Evolutionary conservation across 208 protist species (phyloP).

Genomic region (Trypanosoma melophagium): DNA sequence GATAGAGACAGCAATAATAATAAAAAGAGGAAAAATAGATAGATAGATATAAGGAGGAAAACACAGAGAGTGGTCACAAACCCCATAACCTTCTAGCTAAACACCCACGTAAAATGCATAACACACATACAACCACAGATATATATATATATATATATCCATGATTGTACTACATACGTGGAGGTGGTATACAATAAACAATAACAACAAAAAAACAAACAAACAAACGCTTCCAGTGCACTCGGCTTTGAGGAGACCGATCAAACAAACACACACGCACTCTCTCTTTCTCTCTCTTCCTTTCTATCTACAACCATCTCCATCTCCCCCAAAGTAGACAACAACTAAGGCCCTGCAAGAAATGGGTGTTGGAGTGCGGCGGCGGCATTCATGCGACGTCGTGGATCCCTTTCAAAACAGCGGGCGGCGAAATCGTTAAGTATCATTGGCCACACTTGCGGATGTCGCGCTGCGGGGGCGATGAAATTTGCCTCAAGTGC

Average conservation of each 20-base stretch:
- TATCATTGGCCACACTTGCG: constrained; percentile 21
- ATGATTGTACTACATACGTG: neutral
- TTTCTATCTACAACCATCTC: too few species aligned
- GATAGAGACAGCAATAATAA: neutral
- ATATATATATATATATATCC: neutral
- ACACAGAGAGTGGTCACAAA: neutral
- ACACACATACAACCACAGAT: neutral
- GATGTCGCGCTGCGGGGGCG: constrained; percentile 21
- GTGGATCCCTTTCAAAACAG: constrained; percentile 32
- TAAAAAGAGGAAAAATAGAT: neutral
- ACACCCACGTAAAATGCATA: too few species aligned
- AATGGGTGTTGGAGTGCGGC: constrained; percentile 25
- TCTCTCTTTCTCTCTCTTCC: neutral
- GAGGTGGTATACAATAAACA: neutral
- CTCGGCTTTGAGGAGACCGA: neutral
- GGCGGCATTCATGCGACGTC: constrained; percentile 8
- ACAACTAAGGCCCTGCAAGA: neutral
- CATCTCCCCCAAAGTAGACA: neutral
- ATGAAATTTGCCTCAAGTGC: constrained; percentile 24
- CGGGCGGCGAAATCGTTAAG: constrained; percentile 24
- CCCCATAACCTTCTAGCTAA: neutral
- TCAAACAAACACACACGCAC: neutral
- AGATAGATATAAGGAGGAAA: neutral
- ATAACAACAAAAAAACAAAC: neutral
- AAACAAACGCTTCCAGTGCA: neutral